phyloP scores from a whole-genome alignment of 2,329 filamentous ascomycete species.

The Furcasterigmium furcatum region DNA sequence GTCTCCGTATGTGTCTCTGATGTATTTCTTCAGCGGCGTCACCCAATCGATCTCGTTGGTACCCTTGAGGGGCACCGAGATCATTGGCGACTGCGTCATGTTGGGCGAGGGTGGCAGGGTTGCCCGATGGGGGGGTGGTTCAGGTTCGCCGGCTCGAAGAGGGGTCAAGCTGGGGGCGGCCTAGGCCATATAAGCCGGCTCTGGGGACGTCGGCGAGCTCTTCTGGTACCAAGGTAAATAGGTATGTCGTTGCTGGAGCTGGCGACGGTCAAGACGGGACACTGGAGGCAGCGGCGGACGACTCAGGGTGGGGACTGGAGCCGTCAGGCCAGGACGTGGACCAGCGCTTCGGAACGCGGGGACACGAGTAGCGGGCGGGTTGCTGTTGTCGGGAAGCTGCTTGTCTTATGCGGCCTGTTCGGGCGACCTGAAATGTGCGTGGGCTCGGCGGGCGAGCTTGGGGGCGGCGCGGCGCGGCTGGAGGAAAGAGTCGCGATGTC shows the following conservation, averaged over 20 bases:
- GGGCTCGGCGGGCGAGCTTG: no score
- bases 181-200: no score
- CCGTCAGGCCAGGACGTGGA: not conserved
- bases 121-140: not conserved
- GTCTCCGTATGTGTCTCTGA: constrained; percentile 90
- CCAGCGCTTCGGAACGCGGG: not conserved
- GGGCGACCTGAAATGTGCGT: not conserved
- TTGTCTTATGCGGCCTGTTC: constrained; percentile 1
- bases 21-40: constrained; percentile 86
- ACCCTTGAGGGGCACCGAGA: constrained; percentile 85
- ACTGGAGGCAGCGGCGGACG: constrained; percentile 9
- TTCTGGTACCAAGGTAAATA: no score
- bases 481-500: no score
- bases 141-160: not conserved
- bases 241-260: constrained; percentile 5
- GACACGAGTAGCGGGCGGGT: not conserved
- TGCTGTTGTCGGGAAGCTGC: not conserved
- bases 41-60: constrained; percentile 99
- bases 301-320: not conserved
- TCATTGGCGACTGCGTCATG: constrained; percentile 90
- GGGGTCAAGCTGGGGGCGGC: no score
- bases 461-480: no score
- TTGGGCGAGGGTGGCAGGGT: constrained; percentile 14
- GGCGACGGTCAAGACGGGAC: no score
- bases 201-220: constrained; percentile 3